These are phyloP conservation scores for Syzygium aqueum DNA, from an alignment of 345 rosid genomes.

Conservation along the genomic window DNA sequence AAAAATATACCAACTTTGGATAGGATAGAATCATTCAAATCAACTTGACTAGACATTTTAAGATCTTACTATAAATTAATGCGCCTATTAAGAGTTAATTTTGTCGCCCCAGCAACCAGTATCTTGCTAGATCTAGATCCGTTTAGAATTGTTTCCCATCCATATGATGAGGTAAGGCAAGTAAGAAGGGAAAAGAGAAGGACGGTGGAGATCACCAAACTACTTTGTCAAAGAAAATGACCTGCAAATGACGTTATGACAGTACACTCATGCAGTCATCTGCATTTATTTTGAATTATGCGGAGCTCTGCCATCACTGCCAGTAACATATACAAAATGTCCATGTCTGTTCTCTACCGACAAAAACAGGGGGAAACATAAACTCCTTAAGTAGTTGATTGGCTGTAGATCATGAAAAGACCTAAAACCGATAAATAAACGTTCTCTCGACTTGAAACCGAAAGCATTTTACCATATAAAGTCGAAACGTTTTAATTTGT, in stretches of 20 bases:
- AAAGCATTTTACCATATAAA: neutral
- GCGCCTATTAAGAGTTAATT: neutral
- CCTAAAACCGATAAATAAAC: neutral
- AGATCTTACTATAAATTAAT: neutral
- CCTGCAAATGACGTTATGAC: neutral
- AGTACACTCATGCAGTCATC: neutral
- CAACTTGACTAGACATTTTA: neutral
- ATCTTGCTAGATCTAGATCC: neutral
- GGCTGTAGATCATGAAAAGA: neutral
- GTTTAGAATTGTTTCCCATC: neutral
- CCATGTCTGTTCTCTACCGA: neutral
- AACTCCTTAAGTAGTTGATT: neutral
- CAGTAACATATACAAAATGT: neutral
- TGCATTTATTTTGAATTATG: neutral
- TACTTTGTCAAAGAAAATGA: neutral
- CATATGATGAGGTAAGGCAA: neutral
- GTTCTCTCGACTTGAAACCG: neutral
- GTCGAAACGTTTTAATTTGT: neutral
- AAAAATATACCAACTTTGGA: neutral
- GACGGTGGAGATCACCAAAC: neutral
- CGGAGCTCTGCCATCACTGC: neutral
- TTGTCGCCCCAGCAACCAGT: neutral
- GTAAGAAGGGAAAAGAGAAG: neutral
- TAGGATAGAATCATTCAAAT: neutral
- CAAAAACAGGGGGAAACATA: neutral